Conservation (phyloP, 305 asterid species). For the Andrographis paniculata region DNA sequence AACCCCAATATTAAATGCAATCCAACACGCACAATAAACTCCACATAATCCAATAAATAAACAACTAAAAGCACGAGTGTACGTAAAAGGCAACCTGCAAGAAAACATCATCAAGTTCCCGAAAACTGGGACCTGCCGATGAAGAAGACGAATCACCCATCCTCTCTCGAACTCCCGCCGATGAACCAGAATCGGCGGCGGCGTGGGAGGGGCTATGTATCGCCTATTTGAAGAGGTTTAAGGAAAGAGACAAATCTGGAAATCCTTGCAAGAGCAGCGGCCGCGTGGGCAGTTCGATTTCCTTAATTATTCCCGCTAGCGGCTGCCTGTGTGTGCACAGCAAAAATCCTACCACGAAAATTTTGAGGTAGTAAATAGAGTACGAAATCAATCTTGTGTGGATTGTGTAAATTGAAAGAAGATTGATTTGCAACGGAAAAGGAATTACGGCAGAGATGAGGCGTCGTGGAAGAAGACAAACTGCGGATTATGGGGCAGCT, state of each 20-base stretch:
- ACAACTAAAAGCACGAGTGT: not conserved
- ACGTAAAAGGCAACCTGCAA: conserved; percentile 50
- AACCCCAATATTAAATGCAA: conserved; percentile 5
- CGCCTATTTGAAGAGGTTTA: conserved; percentile 4
- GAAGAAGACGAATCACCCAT: conserved; percentile 48
- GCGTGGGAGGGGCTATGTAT: not conserved
- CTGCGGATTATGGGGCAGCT: not conserved
- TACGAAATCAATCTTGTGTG: not conserved
- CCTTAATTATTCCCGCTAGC: no score
- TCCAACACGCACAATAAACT: conserved; percentile 4
- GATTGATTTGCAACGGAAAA: not conserved
- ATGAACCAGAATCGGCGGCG: conserved; percentile 4
- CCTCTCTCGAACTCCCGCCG: conserved; percentile 26
- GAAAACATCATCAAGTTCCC: conserved; percentile 74
- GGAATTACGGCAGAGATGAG: not conserved
- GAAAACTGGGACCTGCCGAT: conserved; percentile 63
- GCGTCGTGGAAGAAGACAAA: not conserved
- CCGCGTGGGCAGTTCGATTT: conserved; percentile 30
- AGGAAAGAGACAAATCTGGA: conserved; percentile 12
- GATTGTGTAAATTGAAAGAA: not conserved
- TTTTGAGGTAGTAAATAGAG: not conserved
- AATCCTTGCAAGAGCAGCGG: conserved; percentile 23
- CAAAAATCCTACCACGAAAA: conserved; percentile 6
- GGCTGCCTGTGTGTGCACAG: no score
- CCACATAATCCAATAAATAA: not conserved